These are phyloP conservation scores for Scheffersomyces amazonensis DNA, from an alignment of 805 yeast genomes.

Conservation along the genomic window DNA sequence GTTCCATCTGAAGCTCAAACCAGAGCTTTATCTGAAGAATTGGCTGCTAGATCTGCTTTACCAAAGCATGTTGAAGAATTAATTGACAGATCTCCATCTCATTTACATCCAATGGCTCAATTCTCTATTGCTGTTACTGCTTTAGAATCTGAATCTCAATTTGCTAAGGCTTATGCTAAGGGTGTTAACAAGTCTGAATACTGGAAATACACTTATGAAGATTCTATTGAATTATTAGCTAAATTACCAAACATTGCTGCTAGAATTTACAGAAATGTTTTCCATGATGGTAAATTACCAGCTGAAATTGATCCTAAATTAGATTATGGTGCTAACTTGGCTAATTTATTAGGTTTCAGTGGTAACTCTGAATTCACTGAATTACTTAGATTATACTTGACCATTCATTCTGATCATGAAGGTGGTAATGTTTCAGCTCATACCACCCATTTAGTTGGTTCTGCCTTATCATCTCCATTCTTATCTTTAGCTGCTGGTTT, in stretches of 20 bases:
- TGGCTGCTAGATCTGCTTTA: slow-evolving; percentile 62
- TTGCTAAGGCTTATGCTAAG: slow-evolving; percentile 68
- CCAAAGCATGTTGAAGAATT: slow-evolving; percentile 63
- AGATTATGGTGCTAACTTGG: slow-evolving; percentile 75
- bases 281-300: slow-evolving; percentile 58
- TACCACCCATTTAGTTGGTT: slow-evolving; percentile 78
- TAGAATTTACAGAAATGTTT: slow-evolving; percentile 64
- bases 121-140: slow-evolving; percentile 73
- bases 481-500: slow-evolving; percentile 76
- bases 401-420: slow-evolving; percentile 79
- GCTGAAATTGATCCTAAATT: slow-evolving; percentile 43
- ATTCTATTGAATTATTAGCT: slow-evolving; percentile 65
- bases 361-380: slow-evolving; percentile 61
- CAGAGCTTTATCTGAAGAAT: slow-evolving; percentile 52
- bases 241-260: slow-evolving; percentile 75
- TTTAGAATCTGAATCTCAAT: slow-evolving; percentile 65
- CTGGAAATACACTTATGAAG: slow-evolving; percentile 78
- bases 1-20: slow-evolving; percentile 62
- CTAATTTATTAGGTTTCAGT: slow-evolving; percentile 59
- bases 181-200: slow-evolving; percentile 68
- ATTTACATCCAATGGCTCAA: slow-evolving; percentile 84
- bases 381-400: slow-evolving; percentile 67
- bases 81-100: slow-evolving; percentile 60
- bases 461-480: slow-evolving; percentile 75
- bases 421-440: slow-evolving; percentile 86